Percentiles rank a stretch among this genome's conserved stretches.
Evolutionary conservation across 1,139 yeast species (phyloP).

Genomic region (Yamadazyma buinensis): DNA sequence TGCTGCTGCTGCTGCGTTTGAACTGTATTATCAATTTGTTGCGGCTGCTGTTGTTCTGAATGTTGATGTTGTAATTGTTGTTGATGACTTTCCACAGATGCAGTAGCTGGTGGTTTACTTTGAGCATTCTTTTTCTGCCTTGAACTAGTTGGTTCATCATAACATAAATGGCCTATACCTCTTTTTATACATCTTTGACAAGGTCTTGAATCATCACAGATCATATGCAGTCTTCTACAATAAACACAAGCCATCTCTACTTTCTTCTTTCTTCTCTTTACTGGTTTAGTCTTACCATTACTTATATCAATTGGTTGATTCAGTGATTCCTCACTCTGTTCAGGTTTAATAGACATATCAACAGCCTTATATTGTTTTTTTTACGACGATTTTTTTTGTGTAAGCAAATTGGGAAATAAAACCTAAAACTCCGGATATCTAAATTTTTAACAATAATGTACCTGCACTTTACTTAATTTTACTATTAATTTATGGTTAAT

Average conservation of each 20-base stretch:
- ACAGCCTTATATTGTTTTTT: too few relatives aligned
- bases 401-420: neutral
- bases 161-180: slow-evolving; percentile 86
- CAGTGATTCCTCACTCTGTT: too few relatives aligned
- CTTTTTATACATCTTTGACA: slow-evolving; percentile 85
- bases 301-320: slow-evolving; percentile 41
- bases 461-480: too few relatives aligned
- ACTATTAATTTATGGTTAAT: too few relatives aligned
- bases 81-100: slow-evolving; percentile 5
- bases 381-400: too few relatives aligned
- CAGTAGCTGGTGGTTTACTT: slow-evolving; percentile 12
- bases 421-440: too few relatives aligned
- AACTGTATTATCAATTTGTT: neutral
- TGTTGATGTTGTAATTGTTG: neutral
- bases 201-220: slow-evolving; percentile 84
- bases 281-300: slow-evolving; percentile 2
- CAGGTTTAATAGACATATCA: slow-evolving; percentile 2
- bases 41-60: slow-evolving; percentile 1
- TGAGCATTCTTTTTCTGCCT: slow-evolving; percentile 43
- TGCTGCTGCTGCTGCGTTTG: neutral
- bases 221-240: slow-evolving; percentile 92
- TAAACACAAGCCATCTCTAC: slow-evolving; percentile 80
- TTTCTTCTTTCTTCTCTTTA: slow-evolving; percentile 46
- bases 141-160: slow-evolving; percentile 62
- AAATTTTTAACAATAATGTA: too few relatives aligned